A percentile compares a stretch with the other conserved stretches of the same genome.
Evolutionary conservation across 345 rosid genomes (phyloP).

Genomic region (Boechera retrofracta): DNA sequence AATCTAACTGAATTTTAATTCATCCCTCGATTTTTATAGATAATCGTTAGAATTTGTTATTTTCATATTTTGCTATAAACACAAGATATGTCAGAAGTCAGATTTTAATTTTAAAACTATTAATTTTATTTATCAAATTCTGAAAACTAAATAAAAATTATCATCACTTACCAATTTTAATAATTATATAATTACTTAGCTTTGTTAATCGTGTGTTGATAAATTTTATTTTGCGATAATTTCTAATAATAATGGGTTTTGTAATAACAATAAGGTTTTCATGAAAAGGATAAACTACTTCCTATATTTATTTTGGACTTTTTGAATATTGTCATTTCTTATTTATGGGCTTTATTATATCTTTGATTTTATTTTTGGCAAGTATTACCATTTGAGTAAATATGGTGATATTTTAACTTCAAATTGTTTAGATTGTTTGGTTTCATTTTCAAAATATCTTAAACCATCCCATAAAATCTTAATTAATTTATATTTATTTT

Average conservation of each 20-base stretch:
- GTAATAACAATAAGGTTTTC: background rate
- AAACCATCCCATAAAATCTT: background rate
- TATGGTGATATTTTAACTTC: background rate
- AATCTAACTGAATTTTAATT: background rate
- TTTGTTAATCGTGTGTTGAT: background rate
- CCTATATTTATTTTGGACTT: background rate
- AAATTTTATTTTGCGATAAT: background rate
- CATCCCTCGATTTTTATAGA: background rate
- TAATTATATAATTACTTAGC: background rate
- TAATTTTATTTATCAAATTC: background rate
- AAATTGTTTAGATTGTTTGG: background rate
- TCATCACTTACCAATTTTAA: background rate
- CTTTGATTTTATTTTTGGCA: background rate
- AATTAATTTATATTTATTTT: no score
- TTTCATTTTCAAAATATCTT: background rate
- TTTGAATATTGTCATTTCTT: background rate
- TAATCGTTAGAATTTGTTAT: background rate
- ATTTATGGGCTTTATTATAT: background rate
- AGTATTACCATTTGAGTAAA: background rate
- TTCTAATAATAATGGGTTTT: background rate
- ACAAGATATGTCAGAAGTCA: background rate
- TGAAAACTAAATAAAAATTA: background rate
- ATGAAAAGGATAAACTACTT: background rate
- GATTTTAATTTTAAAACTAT: background rate
- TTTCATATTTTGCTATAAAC: background rate